These are phyloP conservation scores for Moesziomyces sp. DNA, from an alignment of 1,284 basidiomycete species.

Conservation along the genomic window DNA sequence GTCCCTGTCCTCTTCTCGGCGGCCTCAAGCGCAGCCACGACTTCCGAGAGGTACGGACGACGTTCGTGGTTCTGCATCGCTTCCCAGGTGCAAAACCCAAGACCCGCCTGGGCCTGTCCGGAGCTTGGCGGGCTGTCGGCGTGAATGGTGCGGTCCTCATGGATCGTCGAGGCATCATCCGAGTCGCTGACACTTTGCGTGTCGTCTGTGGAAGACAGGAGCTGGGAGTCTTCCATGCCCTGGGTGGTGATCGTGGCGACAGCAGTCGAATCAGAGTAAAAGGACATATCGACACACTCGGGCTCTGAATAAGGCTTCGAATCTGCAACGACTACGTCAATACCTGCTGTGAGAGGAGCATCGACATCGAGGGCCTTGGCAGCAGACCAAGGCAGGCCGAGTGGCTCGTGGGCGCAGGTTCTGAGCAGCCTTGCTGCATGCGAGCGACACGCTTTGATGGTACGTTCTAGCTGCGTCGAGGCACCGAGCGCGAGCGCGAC, in stretches of 20 bases:
- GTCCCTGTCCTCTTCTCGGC: constrained; percentile 21
- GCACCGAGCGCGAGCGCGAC: constrained; percentile 27
- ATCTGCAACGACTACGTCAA: constrained; percentile 1
- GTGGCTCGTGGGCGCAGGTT: constrained; percentile 20
- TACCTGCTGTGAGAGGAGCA: background rate
- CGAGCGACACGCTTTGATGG: constrained; percentile 28
- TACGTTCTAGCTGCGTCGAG: constrained; percentile 1
- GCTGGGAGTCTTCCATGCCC: constrained; percentile 14
- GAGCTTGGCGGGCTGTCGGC: constrained; percentile 3
- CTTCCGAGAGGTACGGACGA: constrained; percentile 31
- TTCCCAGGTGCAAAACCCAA: constrained; percentile 51
- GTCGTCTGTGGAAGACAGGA: constrained; percentile 5
- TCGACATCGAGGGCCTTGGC: constrained; percentile 15
- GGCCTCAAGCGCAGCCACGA: constrained; percentile 30
- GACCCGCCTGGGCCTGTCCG: constrained; percentile 9
- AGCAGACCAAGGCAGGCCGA: constrained; percentile 36
- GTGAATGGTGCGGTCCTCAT: constrained; percentile 18
- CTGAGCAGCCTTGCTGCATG: constrained; percentile 20
- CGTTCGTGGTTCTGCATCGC: constrained; percentile 34
- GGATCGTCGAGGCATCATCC: constrained; percentile 16
- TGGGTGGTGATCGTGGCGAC: constrained; percentile 8
- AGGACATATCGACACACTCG: constrained; percentile 21
- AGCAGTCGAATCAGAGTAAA: constrained; percentile 33
- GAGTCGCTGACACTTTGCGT: background rate
- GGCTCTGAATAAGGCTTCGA: constrained; percentile 10